Evolutionary conservation across 495 filamentous ascomycete genomes (phyloP), one percentile per base, ranked within the genome.

Genomic region (Penicillium simplicissimum): DNA sequence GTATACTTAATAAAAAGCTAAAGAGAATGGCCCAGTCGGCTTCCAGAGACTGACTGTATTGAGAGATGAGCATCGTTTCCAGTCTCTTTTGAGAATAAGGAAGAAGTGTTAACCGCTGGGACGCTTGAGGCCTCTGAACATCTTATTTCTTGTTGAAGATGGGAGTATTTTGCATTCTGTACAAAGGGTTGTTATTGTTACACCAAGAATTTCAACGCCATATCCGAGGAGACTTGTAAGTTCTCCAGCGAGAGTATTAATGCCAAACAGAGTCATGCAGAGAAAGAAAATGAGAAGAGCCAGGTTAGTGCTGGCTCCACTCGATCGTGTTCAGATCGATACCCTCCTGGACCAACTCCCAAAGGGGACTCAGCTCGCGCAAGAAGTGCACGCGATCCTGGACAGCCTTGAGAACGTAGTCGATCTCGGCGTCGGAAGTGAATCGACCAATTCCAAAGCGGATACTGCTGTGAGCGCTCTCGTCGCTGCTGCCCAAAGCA

Each of bases 301-400:
- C 19, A 56, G 54, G 54, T 66, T 43, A 72, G 62, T 72, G 96
- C 78, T 96, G 92, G 66, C 89, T 95, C 95, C 95, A 99, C 78
- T 99, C 88, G 71, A 99, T 99, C 55, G 90, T 96, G 75, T 94
- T 92, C 71, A 99, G 77, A 64, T 95, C 95, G 64, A 98, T 83
- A 3, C 95, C 95, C 75, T 98, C 96, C 77, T 99, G 96, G 13
- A 99, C 95, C 61, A 99, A 75, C 78, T 99, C 95, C 95, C 95
- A 99, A 64, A 99, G 77, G 55, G 95, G 95, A 73, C 92, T 97
- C 71, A 99, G 81, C 81, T 98, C 95, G 66, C 95, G 84, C 69
- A 98, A 82, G 81, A 98, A 97, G 15, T 84, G 86, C 37, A 98
- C 95, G 45, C 95, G 85, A 65, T 93, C 91, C 71, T 81, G 84